Conservation (phyloP, 352 stramenopile genomes). For the Hyphochytrium catenoides region DNA sequence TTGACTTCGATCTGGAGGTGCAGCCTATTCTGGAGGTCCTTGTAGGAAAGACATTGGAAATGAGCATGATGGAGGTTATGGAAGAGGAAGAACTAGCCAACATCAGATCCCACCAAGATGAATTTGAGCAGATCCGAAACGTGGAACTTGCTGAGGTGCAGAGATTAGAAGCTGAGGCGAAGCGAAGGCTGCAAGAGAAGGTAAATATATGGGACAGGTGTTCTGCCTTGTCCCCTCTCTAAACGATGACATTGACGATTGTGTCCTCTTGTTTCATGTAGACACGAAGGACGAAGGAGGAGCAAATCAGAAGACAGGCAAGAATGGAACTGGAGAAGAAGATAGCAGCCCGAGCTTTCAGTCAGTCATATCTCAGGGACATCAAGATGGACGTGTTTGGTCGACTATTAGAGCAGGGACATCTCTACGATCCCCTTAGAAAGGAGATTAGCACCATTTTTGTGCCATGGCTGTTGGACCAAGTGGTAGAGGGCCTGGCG, state of each 20-base stretch:
- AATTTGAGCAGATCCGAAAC: conserved; percentile 74
- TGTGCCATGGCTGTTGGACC: conserved; percentile 31
- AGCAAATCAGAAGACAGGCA: conserved; percentile 31
- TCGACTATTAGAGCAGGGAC: conserved; percentile 43
- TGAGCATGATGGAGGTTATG: conserved; percentile 78
- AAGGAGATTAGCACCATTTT: conserved; percentile 54
- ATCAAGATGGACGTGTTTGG: conserved; percentile 65
- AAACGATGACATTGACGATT: no score
- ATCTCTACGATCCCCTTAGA: conserved; percentile 69
- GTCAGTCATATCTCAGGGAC: conserved; percentile 58
- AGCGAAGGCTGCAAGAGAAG: conserved; percentile 71
- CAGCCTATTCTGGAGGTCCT: conserved; percentile 81
- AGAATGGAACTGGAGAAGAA: conserved; percentile 71
- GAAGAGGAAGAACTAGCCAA: conserved; percentile 74
- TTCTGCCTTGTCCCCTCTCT: no score
- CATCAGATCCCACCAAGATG: conserved; percentile 61
- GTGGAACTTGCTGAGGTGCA: conserved; percentile 79
- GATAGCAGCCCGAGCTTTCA: conserved; percentile 59
- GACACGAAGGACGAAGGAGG: conserved; percentile 50
- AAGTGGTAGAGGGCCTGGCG: no score
- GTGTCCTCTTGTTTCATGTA: no score
- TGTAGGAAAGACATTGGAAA: conserved; percentile 78
- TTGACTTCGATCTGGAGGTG: conserved; percentile 85
- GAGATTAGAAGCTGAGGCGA: conserved; percentile 72
- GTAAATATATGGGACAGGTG: no score